Conservation (phyloP, 78 protist species). For the Dictyostelium brefeldianum region DNA sequence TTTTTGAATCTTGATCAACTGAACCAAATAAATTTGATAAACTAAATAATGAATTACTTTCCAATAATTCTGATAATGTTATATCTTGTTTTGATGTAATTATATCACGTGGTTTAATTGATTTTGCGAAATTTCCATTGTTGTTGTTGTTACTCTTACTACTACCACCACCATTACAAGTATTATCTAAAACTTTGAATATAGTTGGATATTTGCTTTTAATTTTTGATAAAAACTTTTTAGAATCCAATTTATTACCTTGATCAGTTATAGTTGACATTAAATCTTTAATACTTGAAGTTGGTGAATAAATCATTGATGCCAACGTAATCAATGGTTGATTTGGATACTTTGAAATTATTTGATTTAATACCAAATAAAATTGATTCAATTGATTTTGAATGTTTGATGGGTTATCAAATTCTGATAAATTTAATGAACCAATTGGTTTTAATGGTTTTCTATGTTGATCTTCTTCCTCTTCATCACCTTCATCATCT, state of each 20-base stretch:
- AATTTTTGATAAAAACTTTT: slow-evolving; percentile 2
- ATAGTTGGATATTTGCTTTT: slow-evolving; percentile 24
- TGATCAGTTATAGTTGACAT: slow-evolving; percentile 5
- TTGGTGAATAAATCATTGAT: slow-evolving; percentile 53
- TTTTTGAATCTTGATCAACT: background rate
- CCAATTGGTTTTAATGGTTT: background rate
- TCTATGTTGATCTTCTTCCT: background rate
- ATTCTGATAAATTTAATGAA: slow-evolving; percentile 11
- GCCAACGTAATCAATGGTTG: slow-evolving; percentile 32
- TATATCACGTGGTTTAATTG: slow-evolving; percentile 58
- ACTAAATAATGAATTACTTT: slow-evolving; percentile 26
- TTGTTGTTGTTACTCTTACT: background rate
- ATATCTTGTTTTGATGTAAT: slow-evolving; percentile 32
- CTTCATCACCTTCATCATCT: background rate
- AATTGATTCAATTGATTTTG: slow-evolving; percentile 26
- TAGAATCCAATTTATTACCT: slow-evolving; percentile 25
- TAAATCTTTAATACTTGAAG: background rate
- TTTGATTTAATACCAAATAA: background rate
- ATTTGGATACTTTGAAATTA: background rate
- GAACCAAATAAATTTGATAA: slow-evolving; percentile 26
- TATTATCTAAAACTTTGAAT: slow-evolving; percentile 1
- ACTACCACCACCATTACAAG: background rate
- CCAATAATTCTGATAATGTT: slow-evolving; percentile 45
- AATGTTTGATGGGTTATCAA: background rate
- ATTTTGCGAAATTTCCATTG: background rate